Evolutionary conservation across 1,284 basidiomycete genomes (phyloP).

Genomic region (Volvariella surrecta): DNA sequence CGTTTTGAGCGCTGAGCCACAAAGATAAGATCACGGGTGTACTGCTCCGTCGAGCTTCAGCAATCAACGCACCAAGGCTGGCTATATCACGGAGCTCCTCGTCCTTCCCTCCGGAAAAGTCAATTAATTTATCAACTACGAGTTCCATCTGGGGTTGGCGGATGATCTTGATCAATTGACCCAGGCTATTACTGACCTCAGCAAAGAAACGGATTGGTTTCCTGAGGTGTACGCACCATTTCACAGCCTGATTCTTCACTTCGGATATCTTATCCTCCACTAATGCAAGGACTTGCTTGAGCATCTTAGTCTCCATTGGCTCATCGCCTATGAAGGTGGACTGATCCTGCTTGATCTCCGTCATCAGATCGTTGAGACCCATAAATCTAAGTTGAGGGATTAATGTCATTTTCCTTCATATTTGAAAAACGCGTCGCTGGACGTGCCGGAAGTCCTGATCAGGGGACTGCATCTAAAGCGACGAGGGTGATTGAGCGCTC

Average conservation of each 20-base stretch:
- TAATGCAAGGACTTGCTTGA: slow-evolving; percentile 73
- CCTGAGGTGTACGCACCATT: slow-evolving; percentile 55
- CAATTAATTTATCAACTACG: slow-evolving; percentile 83
- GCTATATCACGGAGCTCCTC: slow-evolving; percentile 93
- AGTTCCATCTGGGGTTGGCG: slow-evolving; percentile 75
- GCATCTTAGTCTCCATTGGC: slow-evolving; percentile 69
- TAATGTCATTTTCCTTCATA: not conserved
- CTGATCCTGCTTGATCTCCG: slow-evolving; percentile 73
- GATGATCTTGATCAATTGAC: slow-evolving; percentile 82
- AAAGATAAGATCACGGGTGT: slow-evolving; percentile 2
- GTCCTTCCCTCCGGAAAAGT: slow-evolving; percentile 77
- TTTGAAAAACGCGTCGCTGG: slow-evolving; percentile 17
- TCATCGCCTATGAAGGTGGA: slow-evolving; percentile 74
- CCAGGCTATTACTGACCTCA: slow-evolving; percentile 46
- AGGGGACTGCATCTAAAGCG: slow-evolving; percentile 64
- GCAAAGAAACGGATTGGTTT: not conserved
- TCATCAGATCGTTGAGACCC: slow-evolving; percentile 88
- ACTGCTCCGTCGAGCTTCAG: not conserved
- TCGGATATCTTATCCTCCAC: slow-evolving; percentile 94
- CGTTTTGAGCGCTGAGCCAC: slow-evolving; percentile 77
- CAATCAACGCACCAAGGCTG: slow-evolving; percentile 62
- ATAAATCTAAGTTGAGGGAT: slow-evolving; percentile 60
- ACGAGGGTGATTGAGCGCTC: slow-evolving; percentile 9
- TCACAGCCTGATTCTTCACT: slow-evolving; percentile 96
- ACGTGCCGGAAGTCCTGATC: slow-evolving; percentile 76